A percentile compares a stretch with the other conserved stretches of the same genome.
These are phyloP conservation scores for Phaeotremella fagi DNA, from an alignment of 768 basidiomycete genomes.

Conservation along the genomic window DNA sequence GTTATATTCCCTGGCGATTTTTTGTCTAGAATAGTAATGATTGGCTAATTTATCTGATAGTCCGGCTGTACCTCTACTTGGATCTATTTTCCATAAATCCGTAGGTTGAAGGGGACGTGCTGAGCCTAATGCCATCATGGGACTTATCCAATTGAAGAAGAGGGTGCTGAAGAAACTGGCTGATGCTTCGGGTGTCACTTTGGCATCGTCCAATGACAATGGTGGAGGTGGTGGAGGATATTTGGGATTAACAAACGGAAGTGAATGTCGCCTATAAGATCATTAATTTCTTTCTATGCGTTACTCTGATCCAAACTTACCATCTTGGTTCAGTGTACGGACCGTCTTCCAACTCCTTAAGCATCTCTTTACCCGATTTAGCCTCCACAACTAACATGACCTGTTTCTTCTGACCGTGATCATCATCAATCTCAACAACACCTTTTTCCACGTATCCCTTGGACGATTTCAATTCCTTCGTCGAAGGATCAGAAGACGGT, in stretches of 20 bases:
- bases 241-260: slow-evolving; percentile 43
- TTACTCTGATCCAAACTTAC: slow-evolving; percentile 22
- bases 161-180: slow-evolving; percentile 60
- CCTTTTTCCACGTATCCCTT: slow-evolving; percentile 17
- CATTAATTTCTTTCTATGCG: neutral
- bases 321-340: slow-evolving; percentile 39
- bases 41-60: slow-evolving; percentile 62
- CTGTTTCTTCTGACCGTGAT: slow-evolving; percentile 25
- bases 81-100: slow-evolving; percentile 74
- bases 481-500: neutral
- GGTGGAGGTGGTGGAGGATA: slow-evolving; percentile 46
- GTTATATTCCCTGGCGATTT: slow-evolving; percentile 67
- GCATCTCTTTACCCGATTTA: slow-evolving; percentile 32
- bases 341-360: slow-evolving; percentile 27
- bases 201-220: slow-evolving; percentile 43
- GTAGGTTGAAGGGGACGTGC: slow-evolving; percentile 71
- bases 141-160: slow-evolving; percentile 72
- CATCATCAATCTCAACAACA: slow-evolving; percentile 31
- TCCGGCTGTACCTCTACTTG: slow-evolving; percentile 57
- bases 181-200: slow-evolving; percentile 59
- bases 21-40: slow-evolving; percentile 61
- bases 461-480: neutral
- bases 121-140: slow-evolving; percentile 68
- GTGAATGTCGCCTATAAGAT: slow-evolving; percentile 34
- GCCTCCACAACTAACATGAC: slow-evolving; percentile 38